Base-by-base conservation (phyloP, 2,329 filamentous ascomycete species). In the Cercospora sp. region DNA sequence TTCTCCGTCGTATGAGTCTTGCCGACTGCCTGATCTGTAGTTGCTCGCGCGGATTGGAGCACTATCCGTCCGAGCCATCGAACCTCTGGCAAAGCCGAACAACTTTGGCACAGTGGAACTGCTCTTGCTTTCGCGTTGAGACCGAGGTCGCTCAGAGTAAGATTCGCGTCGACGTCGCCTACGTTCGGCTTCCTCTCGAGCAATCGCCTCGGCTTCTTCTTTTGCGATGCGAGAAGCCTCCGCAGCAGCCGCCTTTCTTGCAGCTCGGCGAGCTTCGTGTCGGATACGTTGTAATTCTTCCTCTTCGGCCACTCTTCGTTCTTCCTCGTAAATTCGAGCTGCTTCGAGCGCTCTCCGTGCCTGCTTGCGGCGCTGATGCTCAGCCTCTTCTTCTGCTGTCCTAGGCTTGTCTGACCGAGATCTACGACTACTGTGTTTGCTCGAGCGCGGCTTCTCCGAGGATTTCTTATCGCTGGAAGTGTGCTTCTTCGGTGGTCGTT, bases 171-270 rank as follows among this genome's bases (percentile, higher is more conserved):
- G 65, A 18, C 63, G 66, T 28, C 70, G 69, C 40, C 71, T 61
- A 9, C 64, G 55, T 32, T 74, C 72, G n/a, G 71, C 71, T 32
- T 74, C 71, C 49, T 72, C 51, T 8, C 70, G 61, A 21, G 70
- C 71, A 21, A 72, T 51, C 8, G 63, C 66, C 28, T 68, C 66
- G 5, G 71, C 73, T 64, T 75, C 72, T 49, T 72, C 69, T 34
- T 61, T 68, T 1, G 69, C 71, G 24, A 75, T 24, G 32, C 69
- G 58, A 6, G 67, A 66, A 12, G 70, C 66, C 55, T 75, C 73
- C 37, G 72, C 71, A 5, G 72, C 73, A 2, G 72, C 74, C 12
- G 73, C 74, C 65, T 74, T 74, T 24, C 74, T 61, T 12, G 72
- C 72, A 8, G 71, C 73, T 9, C 73, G 69, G 5, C 69, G 66